A percentile compares a stretch with the other conserved stretches of the same genome.
Conservation (phyloP, 306 rosid species). For the Ziziphus jujuba region DNA sequence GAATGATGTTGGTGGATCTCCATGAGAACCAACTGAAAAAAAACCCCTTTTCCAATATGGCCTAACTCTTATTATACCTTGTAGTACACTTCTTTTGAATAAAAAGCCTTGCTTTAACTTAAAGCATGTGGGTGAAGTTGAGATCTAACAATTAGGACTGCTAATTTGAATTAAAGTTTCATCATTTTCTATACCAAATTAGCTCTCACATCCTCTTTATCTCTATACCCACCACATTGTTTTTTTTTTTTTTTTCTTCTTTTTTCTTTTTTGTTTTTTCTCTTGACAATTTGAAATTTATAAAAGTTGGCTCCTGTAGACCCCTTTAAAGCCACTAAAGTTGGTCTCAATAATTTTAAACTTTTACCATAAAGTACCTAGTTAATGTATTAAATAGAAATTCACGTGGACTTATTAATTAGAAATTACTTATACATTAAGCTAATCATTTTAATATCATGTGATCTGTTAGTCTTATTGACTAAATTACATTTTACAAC, state of each 20-base stretch:
- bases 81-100: constrained; percentile 43
- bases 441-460: too few species aligned
- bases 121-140: constrained; percentile 51
- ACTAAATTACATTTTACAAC: too few species aligned
- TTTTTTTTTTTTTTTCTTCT: too few species aligned
- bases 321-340: not conserved
- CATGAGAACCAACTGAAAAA: not conserved
- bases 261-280: too few species aligned
- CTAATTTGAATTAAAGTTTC: constrained; percentile 52
- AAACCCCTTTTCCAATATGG: constrained; percentile 11
- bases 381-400: too few species aligned
- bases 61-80: constrained; percentile 33
- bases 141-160: constrained; percentile 26
- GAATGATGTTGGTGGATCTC: constrained; percentile 34
- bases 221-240: constrained; percentile 13
- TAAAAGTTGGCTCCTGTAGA: constrained; percentile 13
- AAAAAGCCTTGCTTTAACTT: constrained; percentile 58
- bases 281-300: not conserved
- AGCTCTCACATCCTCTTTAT: constrained; percentile 35
- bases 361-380: too few species aligned
- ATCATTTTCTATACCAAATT: constrained; percentile 28
- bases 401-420: constrained; percentile 6
- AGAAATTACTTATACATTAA: not conserved
- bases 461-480: too few species aligned
- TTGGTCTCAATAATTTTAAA: not conserved